Base-by-base conservation (phyloP, 2,329 filamentous ascomycete genomes). In the Eutypella sp. region DNA sequence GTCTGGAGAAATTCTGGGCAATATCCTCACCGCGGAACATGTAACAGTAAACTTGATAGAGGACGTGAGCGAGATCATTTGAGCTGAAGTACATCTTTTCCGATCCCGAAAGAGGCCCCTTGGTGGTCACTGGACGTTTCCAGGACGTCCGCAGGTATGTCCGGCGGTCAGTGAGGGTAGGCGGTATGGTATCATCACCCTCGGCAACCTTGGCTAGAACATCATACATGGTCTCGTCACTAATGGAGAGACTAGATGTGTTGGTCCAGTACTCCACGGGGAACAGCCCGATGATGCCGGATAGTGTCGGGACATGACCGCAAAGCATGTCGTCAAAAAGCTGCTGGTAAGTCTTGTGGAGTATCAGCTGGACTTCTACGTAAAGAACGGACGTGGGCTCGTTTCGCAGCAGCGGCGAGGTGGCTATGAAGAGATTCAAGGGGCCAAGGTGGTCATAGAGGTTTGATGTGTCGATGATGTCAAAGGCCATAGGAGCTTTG, bases 391-490 rank as follows among this genome's bases (percentile, higher is more conserved):
- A 69, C 49, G 67, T 71, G 0, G 67, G 57, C 3, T 55, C 47
- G 9, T 64, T 45, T 2, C 64, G 67, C 8, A 84, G 62, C 8
- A 84, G 52, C 1, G 76, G 75, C 0, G 64, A 54, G 0, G 69
- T 59, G 1, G 76, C 67, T 11, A 69, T 56, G 4, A 79, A 51
- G 6, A 78, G 27, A 45, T 71, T 73, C 4, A 77, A 44, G 9
- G 58, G 47, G 16, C 73, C 73, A 5, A 72, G n/a, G 39, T 71
- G 63, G 48, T 75, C 72, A 6, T 64, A 57, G 4, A 78, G 60
- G 34, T 71, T 72, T 40, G 58, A 78, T 0, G 78, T 81, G 48
- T 84, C 78, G 40, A 84, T 76, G 4, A 76, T 65, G 53, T 82
- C 71, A 50, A 83, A 84, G 1, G 47, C 23, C 1, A 55, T 56